A percentile compares a stretch with the other conserved stretches of the same genome.
phyloP scores from a whole-genome alignment of 164 flowering plant genomes.

The Cinnamomum chago region DNA sequence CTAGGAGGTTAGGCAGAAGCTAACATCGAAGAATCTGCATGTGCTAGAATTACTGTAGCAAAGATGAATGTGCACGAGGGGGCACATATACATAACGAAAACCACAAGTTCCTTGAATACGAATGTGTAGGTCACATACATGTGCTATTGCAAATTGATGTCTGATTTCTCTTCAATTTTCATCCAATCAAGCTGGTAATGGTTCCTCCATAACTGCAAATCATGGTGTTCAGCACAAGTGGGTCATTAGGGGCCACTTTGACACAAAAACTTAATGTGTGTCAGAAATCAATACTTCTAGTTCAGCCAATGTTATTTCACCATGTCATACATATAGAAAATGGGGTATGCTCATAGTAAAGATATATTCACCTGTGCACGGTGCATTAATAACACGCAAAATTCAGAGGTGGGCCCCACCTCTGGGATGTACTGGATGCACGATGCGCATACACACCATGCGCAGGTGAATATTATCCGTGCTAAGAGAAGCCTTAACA shows the following conservation, averaged over 20 bases:
- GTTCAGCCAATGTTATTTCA: not conserved
- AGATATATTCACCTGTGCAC: not conserved
- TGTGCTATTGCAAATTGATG: not conserved
- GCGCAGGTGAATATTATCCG: no score
- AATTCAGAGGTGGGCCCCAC: not conserved
- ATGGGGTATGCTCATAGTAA: not conserved
- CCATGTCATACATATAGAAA: not conserved
- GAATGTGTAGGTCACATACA: not conserved
- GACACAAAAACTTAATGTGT: no score
- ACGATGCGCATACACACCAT: not conserved
- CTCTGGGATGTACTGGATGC: not conserved
- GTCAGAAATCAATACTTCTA: not conserved
- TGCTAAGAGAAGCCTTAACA: no score
- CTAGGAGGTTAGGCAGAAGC: not conserved
- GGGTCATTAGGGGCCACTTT: not conserved
- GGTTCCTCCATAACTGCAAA: constrained; percentile 81
- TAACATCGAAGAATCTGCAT: not conserved
- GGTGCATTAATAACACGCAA: not conserved
- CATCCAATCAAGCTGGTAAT: constrained; percentile 50
- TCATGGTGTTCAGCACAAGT: not conserved
- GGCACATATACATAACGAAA: not conserved
- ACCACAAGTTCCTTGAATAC: not conserved
- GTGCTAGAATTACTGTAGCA: not conserved
- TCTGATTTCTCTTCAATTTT: not conserved
- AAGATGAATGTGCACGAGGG: not conserved